Evolutionary conservation across 2,329 filamentous ascomycete genomes (phyloP).

Genomic region (Chaetomium sp.): DNA sequence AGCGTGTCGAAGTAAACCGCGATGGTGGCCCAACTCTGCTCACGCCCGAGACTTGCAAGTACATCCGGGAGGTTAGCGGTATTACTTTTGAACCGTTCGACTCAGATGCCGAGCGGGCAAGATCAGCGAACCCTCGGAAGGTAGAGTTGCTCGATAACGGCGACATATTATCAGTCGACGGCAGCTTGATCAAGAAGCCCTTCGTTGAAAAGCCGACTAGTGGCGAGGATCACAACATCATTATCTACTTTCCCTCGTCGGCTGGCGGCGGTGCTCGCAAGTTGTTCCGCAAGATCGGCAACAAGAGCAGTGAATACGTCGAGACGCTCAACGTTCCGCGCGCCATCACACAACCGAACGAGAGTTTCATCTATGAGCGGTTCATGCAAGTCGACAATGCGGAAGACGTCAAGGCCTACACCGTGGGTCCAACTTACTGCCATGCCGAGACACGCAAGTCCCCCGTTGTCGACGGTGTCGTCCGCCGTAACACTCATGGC

Average conservation of each 20-base stretch:
- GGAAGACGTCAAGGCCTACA: constrained; percentile 98
- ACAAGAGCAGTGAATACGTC: constrained; percentile 96
- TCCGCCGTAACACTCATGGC: constrained; percentile 91
- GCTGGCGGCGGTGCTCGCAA: constrained; percentile 83
- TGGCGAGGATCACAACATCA: constrained; percentile 97
- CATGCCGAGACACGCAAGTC: constrained; percentile 97
- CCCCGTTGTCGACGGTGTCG: constrained; percentile 91
- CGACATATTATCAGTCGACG: constrained; percentile 83
- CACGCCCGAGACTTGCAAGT: constrained; percentile 70
- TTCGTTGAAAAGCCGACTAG: constrained; percentile 99
- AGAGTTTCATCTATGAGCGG: constrained; percentile 94
- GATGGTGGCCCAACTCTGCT: constrained; percentile 81
- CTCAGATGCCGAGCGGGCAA: constrained; percentile 53
- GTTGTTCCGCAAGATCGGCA: constrained; percentile 94
- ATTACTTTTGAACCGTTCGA: constrained; percentile 65
- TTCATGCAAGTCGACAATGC: constrained; percentile 96
- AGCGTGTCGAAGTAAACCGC: constrained; percentile 81
- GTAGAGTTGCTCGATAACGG: constrained; percentile 87
- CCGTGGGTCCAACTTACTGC: constrained; percentile 85
- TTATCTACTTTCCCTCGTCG: constrained; percentile 90
- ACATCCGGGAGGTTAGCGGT: constrained; percentile 74
- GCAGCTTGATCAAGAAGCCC: constrained; percentile 73
- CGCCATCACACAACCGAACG: constrained; percentile 69
- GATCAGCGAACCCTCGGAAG: constrained; percentile 48
- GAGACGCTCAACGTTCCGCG: constrained; percentile 68